Base-by-base conservation (phyloP, 495 filamentous ascomycete species). In the Wilcoxina mikolae region DNA sequence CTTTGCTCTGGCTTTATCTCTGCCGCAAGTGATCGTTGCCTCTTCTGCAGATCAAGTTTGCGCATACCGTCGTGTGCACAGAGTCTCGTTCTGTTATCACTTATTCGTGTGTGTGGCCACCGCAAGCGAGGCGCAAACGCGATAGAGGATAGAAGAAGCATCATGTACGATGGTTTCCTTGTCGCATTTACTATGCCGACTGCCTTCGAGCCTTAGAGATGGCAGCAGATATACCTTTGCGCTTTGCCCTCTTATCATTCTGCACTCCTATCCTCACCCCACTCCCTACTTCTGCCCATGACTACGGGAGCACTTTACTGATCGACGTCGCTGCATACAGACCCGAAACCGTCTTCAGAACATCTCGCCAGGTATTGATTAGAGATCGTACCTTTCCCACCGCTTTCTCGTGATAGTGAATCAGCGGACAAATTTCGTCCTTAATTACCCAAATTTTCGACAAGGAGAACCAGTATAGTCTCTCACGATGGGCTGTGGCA, bases 401-500 rank as follows among this genome's bases (percentile, higher is more conserved):
- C 35, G 35, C 20, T 39, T 39, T 18, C 12, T 39, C 20, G 35
- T 39, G 35, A 12, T 39, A 39, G 35, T 18, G 35, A 39, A 39
- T 39, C 20, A 39, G 20, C 35, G 35, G 35, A 39, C 35, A 15
- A 18, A 39, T 15, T 39, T 5, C 35, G 12, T 12, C 20, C 35
- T 39, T 39, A 39, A 39, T 39, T 39, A 39, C n/a, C n/a, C 35
- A 39, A 39, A 39, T 18, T 12, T 15, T 12, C 20, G 15, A 15
- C 35, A 15, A 39, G 35, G 20, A 39, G 20, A 15, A 15, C 46
- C 11, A 49, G 15, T 12, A 39, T 27, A 35, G 18, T 15, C 31
- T 68, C 77, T 67, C 85, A 87, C 78, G 60, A 98, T 98, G 91
- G 91, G 91, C 82, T 98, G 91, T 71, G 89, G 88, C 71, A 94